Conservation (phyloP, 202 grass and related monocot species). For the Sporobolus alterniflorus region DNA sequence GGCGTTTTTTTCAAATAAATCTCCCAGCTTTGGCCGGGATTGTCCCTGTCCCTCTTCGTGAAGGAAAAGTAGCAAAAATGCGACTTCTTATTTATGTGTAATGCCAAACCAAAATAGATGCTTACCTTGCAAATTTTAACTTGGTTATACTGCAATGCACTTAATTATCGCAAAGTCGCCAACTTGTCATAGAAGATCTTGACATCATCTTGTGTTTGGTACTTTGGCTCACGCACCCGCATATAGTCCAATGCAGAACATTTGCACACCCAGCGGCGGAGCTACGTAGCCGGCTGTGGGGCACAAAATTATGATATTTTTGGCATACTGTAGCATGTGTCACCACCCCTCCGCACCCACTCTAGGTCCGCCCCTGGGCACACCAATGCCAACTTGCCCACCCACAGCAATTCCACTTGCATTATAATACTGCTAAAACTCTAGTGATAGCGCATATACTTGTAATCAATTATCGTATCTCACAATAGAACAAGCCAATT, state of each 20-base stretch:
- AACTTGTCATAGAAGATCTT: slow-evolving; percentile 29
- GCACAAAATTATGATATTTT: too few species aligned
- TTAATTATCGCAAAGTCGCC: background rate
- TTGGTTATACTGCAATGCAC: background rate
- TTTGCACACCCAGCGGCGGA: too few species aligned
- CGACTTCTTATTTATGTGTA: background rate
- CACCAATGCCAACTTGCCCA: slow-evolving; percentile 36
- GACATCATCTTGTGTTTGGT: slow-evolving; percentile 12
- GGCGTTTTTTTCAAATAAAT: too few species aligned
- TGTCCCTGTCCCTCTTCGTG: too few species aligned
- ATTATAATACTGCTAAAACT: background rate
- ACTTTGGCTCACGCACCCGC: slow-evolving; percentile 28
- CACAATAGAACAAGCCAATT: slow-evolving; percentile 22
- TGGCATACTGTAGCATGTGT: too few species aligned
- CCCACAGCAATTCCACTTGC: slow-evolving; percentile 27
- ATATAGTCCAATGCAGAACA: slow-evolving; percentile 37
- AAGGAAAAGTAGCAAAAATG: background rate
- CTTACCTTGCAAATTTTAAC: slow-evolving; percentile 2
- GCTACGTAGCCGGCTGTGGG: too few species aligned
- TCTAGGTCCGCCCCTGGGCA: too few species aligned
- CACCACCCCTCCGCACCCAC: too few species aligned
- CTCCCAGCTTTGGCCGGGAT: too few species aligned
- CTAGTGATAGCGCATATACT: slow-evolving; percentile 3
- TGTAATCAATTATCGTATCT: background rate
- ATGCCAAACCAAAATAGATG: background rate